Conservation (phyloP, 257 asterid species). For the Solanum chilense region DNA sequence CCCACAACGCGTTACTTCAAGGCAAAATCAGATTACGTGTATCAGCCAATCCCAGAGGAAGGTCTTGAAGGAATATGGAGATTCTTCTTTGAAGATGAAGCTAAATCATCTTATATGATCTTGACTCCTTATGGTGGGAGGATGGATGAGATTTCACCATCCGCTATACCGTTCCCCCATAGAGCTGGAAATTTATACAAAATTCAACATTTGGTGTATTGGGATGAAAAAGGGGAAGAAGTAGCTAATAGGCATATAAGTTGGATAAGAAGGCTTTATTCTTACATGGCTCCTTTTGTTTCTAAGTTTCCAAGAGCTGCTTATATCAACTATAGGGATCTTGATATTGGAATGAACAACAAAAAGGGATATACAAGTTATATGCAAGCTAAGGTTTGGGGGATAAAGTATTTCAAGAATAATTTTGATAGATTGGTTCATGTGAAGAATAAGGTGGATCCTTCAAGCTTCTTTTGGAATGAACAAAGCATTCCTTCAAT, state of each 20-base stretch:
- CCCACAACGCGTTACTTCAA: not conserved
- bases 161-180: not conserved
- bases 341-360: constrained; percentile 2
- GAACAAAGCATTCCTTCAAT: constrained; percentile 5
- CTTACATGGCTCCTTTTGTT: not conserved
- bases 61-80: not conserved
- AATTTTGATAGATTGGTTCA: not conserved
- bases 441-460: constrained; percentile 1
- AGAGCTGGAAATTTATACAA: not conserved
- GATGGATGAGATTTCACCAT: not conserved
- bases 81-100: not conserved
- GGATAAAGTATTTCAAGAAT: not conserved
- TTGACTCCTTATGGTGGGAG: not conserved
- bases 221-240: not conserved
- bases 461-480: not conserved
- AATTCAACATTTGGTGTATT: not conserved
- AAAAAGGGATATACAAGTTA: not conserved
- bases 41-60: not conserved
- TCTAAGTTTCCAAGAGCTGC: constrained; percentile 1
- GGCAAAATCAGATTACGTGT: constrained; percentile 1
- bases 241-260: not conserved
- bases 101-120: not conserved
- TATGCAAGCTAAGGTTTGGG: not conserved
- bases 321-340: constrained; percentile 2
- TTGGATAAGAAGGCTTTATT: constrained; percentile 4